phyloP scores from a whole-genome alignment of 441 rosid species.

The Biscutella laevigata region DNA sequence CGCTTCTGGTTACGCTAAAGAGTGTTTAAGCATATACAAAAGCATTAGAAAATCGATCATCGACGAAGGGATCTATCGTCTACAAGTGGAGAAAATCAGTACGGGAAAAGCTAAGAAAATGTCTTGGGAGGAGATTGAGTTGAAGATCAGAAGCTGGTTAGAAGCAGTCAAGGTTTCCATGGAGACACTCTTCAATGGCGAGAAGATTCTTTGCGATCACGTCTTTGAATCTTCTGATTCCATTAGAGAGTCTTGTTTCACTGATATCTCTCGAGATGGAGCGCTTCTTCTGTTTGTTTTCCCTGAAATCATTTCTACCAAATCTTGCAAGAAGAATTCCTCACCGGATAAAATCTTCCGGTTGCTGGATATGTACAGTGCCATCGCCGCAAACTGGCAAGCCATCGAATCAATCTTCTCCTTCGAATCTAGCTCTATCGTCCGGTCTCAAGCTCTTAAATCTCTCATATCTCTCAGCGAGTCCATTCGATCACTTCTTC shows the following conservation, averaged over 20 bases:
- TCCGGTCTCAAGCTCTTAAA: conserved; percentile 46
- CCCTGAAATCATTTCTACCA: conserved; percentile 40
- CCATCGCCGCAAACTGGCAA: conserved; percentile 48
- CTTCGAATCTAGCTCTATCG: conserved; percentile 34
- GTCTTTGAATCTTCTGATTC: conserved; percentile 47
- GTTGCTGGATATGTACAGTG: conserved; percentile 52
- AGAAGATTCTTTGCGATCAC: conserved; percentile 63
- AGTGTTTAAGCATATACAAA: conserved; percentile 49
- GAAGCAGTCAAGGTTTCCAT: conserved; percentile 43
- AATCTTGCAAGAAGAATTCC: conserved; percentile 35
- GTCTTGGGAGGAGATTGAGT: conserved; percentile 48
- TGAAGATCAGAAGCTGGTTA: conserved; percentile 56
- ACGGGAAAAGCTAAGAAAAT: conserved; percentile 40
- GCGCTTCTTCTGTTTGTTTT: conserved; percentile 51
- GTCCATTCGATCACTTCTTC: conserved; percentile 29
- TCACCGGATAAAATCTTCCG: conserved; percentile 48
- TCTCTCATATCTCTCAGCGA: conserved; percentile 51
- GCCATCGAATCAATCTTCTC: conserved; percentile 65
- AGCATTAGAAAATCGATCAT: conserved; percentile 59
- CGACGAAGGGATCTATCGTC: conserved; percentile 58
- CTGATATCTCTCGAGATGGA: conserved; percentile 51
- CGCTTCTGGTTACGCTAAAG: conserved; percentile 56
- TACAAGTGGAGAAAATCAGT: conserved; percentile 41
- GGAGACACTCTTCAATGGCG: conserved; percentile 54
- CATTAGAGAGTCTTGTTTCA: conserved; percentile 58